phyloP scores from a whole-genome alignment of 2,329 filamentous ascomycete species.

The Ophiostoma tasmaniense region DNA sequence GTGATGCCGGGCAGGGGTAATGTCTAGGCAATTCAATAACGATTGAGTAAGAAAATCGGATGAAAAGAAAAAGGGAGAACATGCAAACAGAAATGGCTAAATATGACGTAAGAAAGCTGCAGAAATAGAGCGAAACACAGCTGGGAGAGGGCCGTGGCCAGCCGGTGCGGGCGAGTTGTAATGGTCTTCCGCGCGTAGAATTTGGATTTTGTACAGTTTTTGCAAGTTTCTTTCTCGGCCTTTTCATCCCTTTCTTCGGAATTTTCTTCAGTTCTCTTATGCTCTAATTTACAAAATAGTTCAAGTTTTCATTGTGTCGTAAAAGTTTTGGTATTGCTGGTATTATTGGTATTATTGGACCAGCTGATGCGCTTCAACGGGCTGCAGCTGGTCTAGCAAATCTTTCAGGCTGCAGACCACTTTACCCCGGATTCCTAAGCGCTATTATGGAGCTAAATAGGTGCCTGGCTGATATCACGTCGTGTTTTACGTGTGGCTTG shows the following conservation, averaged over 20 bases:
- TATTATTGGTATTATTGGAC: too few relatives aligned
- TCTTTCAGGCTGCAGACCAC: neutral
- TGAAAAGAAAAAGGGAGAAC: neutral
- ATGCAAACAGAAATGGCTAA: neutral
- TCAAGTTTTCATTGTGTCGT: too few relatives aligned
- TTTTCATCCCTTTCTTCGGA: neutral
- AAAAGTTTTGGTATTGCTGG: too few relatives aligned
- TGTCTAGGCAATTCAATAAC: neutral
- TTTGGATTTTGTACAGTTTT: neutral
- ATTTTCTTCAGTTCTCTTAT: too few relatives aligned
- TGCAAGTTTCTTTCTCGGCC: neutral
- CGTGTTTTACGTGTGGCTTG: neutral
- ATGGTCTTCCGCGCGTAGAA: neutral
- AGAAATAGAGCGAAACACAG: neutral
- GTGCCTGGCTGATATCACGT: neutral
- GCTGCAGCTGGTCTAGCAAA: too few relatives aligned
- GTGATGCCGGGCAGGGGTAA: neutral
- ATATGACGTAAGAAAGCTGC: neutral
- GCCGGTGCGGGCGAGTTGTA: neutral
- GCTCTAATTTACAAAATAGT: too few relatives aligned
- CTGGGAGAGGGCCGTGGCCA: neutral
- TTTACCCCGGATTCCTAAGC: neutral
- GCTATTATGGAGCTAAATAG: neutral
- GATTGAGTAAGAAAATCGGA: neutral
- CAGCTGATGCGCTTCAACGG: too few relatives aligned